These are phyloP conservation scores for Plasmodium sp. DNA, from an alignment of 169 alveolate genomes.

Conservation along the genomic window DNA sequence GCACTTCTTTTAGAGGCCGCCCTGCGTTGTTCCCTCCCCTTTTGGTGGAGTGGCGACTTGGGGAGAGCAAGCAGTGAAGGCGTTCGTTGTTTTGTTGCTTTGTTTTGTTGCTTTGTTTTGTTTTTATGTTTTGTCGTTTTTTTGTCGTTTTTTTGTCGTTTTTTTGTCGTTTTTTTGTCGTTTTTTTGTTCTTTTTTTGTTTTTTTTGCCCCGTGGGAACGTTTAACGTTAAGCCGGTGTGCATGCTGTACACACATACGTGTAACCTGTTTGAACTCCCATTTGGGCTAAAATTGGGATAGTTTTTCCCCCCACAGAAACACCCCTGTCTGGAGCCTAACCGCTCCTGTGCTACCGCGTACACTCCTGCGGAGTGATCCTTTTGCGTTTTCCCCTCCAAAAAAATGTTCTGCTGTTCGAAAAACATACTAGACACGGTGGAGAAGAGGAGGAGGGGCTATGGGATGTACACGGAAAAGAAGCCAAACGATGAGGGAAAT, in stretches of 20 bases:
- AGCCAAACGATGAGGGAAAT: constrained; percentile 25
- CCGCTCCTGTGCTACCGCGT: neutral
- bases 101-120: neutral
- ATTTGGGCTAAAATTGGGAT: neutral
- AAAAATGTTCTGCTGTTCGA: constrained; percentile 70
- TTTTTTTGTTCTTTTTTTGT: neutral
- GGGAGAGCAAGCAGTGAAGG: neutral
- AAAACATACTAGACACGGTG: constrained; percentile 24
- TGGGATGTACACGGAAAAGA: neutral
- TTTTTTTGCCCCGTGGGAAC: neutral
- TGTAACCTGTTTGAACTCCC: neutral
- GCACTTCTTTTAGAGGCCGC: neutral
- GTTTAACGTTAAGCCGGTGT: neutral
- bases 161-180: neutral
- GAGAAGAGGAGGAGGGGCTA: neutral
- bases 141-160: no score
- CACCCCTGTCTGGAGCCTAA: neutral
- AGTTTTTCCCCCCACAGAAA: neutral
- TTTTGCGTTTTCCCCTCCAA: neutral
- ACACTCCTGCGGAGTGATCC: neutral
- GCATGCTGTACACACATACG: neutral
- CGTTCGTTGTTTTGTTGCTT: neutral
- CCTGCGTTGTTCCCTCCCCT: neutral
- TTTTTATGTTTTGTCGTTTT: neutral
- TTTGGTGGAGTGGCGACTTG: neutral